Evolutionary conservation across 1,139 yeast species (phyloP), one percentile per base, ranked within the genome.

Genomic region (Kurtzmaniella quercitrusa): DNA sequence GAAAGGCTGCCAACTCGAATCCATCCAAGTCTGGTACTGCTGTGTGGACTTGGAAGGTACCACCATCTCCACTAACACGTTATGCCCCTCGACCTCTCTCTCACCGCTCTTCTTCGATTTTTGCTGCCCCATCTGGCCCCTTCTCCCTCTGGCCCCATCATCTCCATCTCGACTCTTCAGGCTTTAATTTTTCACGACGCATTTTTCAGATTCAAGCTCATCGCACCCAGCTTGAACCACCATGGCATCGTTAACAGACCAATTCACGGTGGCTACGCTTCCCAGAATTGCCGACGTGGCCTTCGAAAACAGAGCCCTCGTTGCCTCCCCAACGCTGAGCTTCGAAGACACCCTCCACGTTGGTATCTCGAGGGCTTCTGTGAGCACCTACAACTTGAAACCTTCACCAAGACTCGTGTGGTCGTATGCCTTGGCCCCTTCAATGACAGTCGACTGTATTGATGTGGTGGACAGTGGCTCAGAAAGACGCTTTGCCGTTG

Each of bases 361-460:
- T 36, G 95, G 90, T 39, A 75, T 88, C 33, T 83, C 94, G 21
- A 89, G 87, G 46, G 85, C 94, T 38, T 81, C 85, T 44, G 72
- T 90, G 43, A 80, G 88, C 16, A 79, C 83, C 46, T 85, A 83
- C 57, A 69, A 85, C 29, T 74, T 87, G 43, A 81, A 79, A 53
- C 96, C 96, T 33, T 81, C 94, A 11, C 96, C 96, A 12, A 85
- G 81, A 56, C 67, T 87, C 53, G 67, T 81, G 38, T 85, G 93
- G 85, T 81, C 89, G 1, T 75, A 78, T 56, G 79, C 93, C 4
- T 70, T 86, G 36, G 77, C 89, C 3, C 93, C 93, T 4, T 72
- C 77, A 11, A 70, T 79, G 23, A 50, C 65, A 1, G 75, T 84
- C 18, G 69, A 68, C 46, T 66, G 73, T 47, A 62, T 74, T 62